Evolutionary conservation across 2,329 filamentous ascomycete species (phyloP).

Genomic region (Mycosphaerelloides madeirae): DNA sequence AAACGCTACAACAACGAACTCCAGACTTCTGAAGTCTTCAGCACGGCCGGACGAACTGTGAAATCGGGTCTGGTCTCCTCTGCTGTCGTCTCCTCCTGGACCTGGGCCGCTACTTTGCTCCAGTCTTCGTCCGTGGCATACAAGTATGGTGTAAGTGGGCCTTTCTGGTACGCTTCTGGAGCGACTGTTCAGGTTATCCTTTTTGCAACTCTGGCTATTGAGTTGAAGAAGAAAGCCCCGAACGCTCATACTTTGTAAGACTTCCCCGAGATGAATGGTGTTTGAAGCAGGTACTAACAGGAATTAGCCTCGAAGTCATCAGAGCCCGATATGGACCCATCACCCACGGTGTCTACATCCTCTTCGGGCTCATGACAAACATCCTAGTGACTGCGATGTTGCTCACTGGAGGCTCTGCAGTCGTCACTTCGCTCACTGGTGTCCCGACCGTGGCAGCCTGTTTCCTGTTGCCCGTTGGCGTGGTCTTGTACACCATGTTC

Average conservation of each 20-base stretch:
- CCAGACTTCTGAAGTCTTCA: constrained; percentile 91
- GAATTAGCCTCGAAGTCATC: constrained; percentile 64
- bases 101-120: constrained; percentile 62
- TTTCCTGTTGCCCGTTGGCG: constrained; percentile 74
- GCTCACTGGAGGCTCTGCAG: constrained; percentile 70
- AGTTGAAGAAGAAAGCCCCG: constrained; percentile 78
- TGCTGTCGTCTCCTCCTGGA: constrained; percentile 90
- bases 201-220: constrained; percentile 85
- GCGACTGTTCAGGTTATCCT: constrained; percentile 83
- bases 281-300: constrained; percentile 40
- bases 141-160: constrained; percentile 58
- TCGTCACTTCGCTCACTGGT: constrained; percentile 66
- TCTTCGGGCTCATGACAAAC: constrained; percentile 72
- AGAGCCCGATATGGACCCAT: constrained; percentile 69
- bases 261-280: neutral
- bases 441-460: constrained; percentile 76
- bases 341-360: constrained; percentile 73
- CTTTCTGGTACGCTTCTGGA: constrained; percentile 62
- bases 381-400: constrained; percentile 87
- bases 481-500: constrained; percentile 67
- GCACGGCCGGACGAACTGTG: constrained; percentile 78
- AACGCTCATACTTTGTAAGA: constrained; percentile 64
- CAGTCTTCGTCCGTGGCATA: constrained; percentile 73
- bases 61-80: constrained; percentile 84
- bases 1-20: constrained; percentile 70